Evolutionary conservation across 148 eudicot genomes (phyloP), one percentile per base, ranked within the genome.

Genomic region (Camellia japonica): DNA sequence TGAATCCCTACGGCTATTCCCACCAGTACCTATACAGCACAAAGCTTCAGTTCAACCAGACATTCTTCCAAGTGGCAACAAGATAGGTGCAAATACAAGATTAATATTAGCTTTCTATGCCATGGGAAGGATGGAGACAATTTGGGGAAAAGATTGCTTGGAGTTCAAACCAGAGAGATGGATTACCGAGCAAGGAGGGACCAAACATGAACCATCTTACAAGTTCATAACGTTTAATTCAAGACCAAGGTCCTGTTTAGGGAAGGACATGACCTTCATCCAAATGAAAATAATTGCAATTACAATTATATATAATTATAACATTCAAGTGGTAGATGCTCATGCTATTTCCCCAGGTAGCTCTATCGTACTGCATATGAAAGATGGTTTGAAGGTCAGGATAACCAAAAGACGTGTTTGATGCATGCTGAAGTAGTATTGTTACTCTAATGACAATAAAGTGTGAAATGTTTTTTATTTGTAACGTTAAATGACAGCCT

Each of bases 61-160:
- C 63, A 67, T 65, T 19, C 79, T 77, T 55, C 79, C 79, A n/a
- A 77, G 71, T 51, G 79, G 79, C 6, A n/a, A 63, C 7, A 14
- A 63, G 5, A 18, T 77, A 0, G 23, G 51, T 15, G 11, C 11
- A 2, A 77, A 77, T 23, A 64, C 71, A 43, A 64, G 71, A 30
- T 10, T 77, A 3, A 1, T 77, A 3, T 65, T 77, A 59, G 19
- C 59, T 20, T 65, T 77, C 16, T 47, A 18, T 49, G 7, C 79
- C n/a, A 77, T 65, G 79, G 79, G 71, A 10, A 64, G 71, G 51
- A 77, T 77, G 79, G 71, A 77, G 54, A 14, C 18, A 13, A 77
- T 77, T n/a, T 77, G 79, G 79, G 79, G 79, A n/a, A 51, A 77
- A 18, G 79, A 77, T 49, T 77, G 79, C 52, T 77, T 63, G 60